Evolutionary conservation across 1,284 basidiomycete species (phyloP).

Genomic region (Trichosporon coremiiforme): DNA sequence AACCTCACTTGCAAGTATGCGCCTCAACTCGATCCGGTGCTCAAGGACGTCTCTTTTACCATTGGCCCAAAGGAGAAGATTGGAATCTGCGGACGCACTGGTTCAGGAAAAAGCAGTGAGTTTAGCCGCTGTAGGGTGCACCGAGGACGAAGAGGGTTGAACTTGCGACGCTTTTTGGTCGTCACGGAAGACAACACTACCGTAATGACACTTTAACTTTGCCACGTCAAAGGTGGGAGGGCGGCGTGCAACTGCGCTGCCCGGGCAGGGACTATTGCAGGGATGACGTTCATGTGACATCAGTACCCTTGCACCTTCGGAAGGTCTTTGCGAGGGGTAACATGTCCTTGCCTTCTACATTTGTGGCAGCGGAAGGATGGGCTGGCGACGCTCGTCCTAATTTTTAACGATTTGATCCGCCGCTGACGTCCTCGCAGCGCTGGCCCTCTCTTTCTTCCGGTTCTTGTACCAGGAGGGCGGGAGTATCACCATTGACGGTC

Average conservation of each 20-base stretch:
- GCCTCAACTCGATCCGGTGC: slow-evolving; percentile 58
- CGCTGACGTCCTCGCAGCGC: slow-evolving; percentile 33
- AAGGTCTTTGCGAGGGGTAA: background rate
- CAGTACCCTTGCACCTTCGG: slow-evolving; percentile 3
- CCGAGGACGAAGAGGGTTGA: background rate
- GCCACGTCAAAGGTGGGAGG: background rate
- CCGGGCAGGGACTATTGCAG: slow-evolving; percentile 8
- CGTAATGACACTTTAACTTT: slow-evolving; percentile 9
- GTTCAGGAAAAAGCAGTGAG: slow-evolving; percentile 50
- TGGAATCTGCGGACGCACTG: slow-evolving; percentile 61
- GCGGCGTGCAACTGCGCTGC: background rate
- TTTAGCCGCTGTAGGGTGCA: slow-evolving; percentile 1
- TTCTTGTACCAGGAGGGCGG: slow-evolving; percentile 58
- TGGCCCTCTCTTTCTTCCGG: slow-evolving; percentile 59
- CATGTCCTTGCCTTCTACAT: background rate
- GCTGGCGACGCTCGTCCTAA: slow-evolving; percentile 5
- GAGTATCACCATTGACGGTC: slow-evolving; percentile 57
- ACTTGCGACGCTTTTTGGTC: slow-evolving; percentile 10
- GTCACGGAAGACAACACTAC: slow-evolving; percentile 1
- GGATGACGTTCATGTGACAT: slow-evolving; percentile 5
- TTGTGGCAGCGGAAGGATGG: slow-evolving; percentile 11
- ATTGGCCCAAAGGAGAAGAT: slow-evolving; percentile 60
- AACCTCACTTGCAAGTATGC: slow-evolving; percentile 59
- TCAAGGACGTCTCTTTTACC: slow-evolving; percentile 59
- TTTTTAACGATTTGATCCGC: slow-evolving; percentile 2